Evolutionary conservation across 164 flowering plant species (phyloP).

Genomic region (Piper betle): DNA sequence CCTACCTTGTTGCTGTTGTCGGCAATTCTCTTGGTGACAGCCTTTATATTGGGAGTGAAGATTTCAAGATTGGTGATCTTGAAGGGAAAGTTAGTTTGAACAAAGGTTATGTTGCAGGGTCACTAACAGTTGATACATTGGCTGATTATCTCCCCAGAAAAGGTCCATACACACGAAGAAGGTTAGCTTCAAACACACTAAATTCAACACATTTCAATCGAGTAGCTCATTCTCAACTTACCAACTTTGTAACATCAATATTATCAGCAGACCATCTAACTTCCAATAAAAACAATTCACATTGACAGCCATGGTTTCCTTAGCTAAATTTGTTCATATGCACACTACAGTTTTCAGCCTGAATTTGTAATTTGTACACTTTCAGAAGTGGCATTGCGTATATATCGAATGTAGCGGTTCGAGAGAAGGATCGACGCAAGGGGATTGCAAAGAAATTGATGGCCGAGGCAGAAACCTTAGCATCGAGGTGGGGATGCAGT

Average conservation of each 20-base stretch:
- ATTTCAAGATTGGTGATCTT: conserved; percentile 51
- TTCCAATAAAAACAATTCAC: too few species aligned
- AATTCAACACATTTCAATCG: neutral
- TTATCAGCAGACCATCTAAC: too few species aligned
- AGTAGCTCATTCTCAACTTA: too few species aligned
- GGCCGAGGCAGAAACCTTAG: conserved; percentile 70
- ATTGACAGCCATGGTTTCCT: too few species aligned
- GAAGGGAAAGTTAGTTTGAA: conserved; percentile 59
- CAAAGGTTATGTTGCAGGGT: conserved; percentile 74
- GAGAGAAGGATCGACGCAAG: conserved; percentile 62
- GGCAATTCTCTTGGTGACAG: conserved; percentile 34
- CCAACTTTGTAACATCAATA: too few species aligned
- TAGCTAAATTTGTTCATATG: too few species aligned
- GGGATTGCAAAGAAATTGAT: conserved; percentile 78
- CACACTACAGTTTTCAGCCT: too few species aligned
- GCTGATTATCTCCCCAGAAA: conserved; percentile 92
- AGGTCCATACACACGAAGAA: conserved; percentile 81
- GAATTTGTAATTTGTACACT: neutral
- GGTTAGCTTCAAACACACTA: conserved; percentile 24
- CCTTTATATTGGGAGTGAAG: conserved; percentile 37
- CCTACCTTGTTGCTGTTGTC: conserved; percentile 76
- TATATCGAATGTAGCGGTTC: conserved; percentile 89
- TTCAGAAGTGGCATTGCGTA: conserved; percentile 89
- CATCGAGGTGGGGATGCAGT: conserved; percentile 79
- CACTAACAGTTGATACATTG: conserved; percentile 81